Evolutionary conservation across 495 filamentous ascomycete species (phyloP).

Genomic region (Hyphodiscus hymeniophilus): DNA sequence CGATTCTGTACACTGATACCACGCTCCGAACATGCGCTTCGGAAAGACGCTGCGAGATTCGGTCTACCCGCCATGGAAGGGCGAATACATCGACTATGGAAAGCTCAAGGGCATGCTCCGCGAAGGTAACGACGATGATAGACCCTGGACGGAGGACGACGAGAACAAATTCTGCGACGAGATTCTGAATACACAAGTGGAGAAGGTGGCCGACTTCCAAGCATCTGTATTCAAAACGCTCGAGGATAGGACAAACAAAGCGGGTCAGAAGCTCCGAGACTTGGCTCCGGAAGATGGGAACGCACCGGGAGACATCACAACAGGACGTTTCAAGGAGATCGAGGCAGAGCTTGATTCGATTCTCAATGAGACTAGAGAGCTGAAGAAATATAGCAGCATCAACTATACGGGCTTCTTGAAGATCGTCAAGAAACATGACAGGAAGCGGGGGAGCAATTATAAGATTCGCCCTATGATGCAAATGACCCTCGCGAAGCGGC

Average conservation of each 20-base stretch:
- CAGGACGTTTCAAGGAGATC: constrained; percentile 56
- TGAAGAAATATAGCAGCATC: constrained; percentile 90
- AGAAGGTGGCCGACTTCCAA: constrained; percentile 92
- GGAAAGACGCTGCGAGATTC: constrained; percentile 75
- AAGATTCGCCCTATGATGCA: constrained; percentile 85
- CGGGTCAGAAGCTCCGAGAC: constrained; percentile 54
- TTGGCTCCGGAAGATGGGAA: constrained; percentile 27
- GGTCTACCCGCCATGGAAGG: constrained; percentile 82
- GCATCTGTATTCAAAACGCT: constrained; percentile 62
- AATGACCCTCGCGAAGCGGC: constrained; percentile 73
- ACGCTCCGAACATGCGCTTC: constrained; percentile 65
- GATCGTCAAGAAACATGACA: constrained; percentile 97
- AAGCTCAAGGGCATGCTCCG: constrained; percentile 85
- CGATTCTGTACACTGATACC: neutral
- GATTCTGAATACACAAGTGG: constrained; percentile 84
- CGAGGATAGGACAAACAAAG: constrained; percentile 54
- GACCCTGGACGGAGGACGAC: constrained; percentile 88
- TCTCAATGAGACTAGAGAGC: constrained; percentile 81
- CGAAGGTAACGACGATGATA: constrained; percentile 55
- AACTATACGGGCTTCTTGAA: constrained; percentile 98
- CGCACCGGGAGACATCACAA: constrained; percentile 32
- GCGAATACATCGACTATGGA: constrained; percentile 88
- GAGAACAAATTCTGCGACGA: constrained; percentile 91
- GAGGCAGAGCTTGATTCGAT: constrained; percentile 74
- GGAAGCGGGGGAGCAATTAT: constrained; percentile 71